These are phyloP conservation scores for Aspergillus pseudoglaucus DNA, from an alignment of 2,329 filamentous ascomycete species.

Conservation along the genomic window DNA sequence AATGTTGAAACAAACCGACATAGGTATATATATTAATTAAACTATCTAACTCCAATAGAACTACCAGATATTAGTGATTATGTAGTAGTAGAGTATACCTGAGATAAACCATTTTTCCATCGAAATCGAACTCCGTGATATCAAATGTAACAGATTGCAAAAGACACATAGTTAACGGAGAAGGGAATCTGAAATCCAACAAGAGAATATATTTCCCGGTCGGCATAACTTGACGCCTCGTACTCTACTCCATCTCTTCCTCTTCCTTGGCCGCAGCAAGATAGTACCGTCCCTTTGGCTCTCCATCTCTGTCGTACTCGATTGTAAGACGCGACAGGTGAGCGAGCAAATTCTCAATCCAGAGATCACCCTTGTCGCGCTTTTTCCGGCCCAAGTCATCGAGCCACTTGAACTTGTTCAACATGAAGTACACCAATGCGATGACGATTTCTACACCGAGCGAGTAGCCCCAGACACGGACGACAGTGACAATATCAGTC, in stretches of 20 bases:
- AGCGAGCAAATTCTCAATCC: conserved; percentile 46
- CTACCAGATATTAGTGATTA: no score
- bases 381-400: conserved; percentile 44
- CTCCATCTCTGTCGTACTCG: conserved; percentile 44
- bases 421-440: conserved; percentile 44
- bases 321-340: conserved; percentile 44
- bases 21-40: no score
- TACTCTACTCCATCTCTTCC: conserved; percentile 35
- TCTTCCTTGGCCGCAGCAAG: conserved; percentile 39
- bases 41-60: neutral
- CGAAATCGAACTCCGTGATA: no score
- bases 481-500: conserved; percentile 52
- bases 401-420: conserved; percentile 41
- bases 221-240: no score
- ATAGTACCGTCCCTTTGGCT: conserved; percentile 37
- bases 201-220: no score
- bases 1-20: neutral
- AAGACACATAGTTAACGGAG: no score
- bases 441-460: conserved; percentile 47
- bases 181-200: no score
- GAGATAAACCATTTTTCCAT: no score
- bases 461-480: conserved; percentile 47
- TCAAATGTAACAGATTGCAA: no score
- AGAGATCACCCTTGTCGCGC: conserved; percentile 42
- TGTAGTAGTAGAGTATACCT: no score